Percentiles rank a stretch among this genome's conserved stretches.
Conservation (phyloP, 805 yeast genomes). For the Jamesozyma piceae region DNA sequence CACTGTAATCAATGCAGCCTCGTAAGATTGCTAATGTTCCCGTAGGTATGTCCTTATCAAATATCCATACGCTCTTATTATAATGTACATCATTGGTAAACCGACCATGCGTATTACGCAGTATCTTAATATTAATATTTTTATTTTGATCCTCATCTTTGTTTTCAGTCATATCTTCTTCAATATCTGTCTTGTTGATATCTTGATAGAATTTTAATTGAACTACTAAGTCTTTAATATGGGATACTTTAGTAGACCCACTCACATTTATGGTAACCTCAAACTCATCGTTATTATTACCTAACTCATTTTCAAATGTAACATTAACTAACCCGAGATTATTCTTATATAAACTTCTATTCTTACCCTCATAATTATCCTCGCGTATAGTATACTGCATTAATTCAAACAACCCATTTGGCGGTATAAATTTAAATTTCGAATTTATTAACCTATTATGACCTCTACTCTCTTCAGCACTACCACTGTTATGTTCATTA, state of each 20-base stretch:
- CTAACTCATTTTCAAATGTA: constrained; percentile 28
- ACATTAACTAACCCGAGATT: constrained; percentile 24
- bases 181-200: neutral
- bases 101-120: constrained; percentile 71
- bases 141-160: neutral
- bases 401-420: constrained; percentile 66
- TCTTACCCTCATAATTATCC: constrained; percentile 1
- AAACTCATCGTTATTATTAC: constrained; percentile 33
- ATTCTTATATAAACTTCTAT: constrained; percentile 8
- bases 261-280: constrained; percentile 28
- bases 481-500: neutral
- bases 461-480: neutral
- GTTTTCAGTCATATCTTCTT: neutral
- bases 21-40: constrained; percentile 63
- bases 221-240: constrained; percentile 40
- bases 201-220: constrained; percentile 26
- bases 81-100: constrained; percentile 41
- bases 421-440: constrained; percentile 63
- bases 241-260: constrained; percentile 37
- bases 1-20: constrained; percentile 39
- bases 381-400: constrained; percentile 42
- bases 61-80: constrained; percentile 46
- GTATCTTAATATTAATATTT: constrained; percentile 39
- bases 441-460: constrained; percentile 1
- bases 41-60: constrained; percentile 46